Evolutionary conservation across 306 rosid species (phyloP).

Genomic region (Cucumis sativus): Cucumber_9930_V3 NC_026661.2:5707001-5707500

Average conservation of each 20-base stretch:
- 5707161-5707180: constrained; percentile 44
- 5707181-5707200: constrained; percentile 35
- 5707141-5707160: constrained; percentile 66
- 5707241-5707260: constrained; percentile 45
- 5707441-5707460: constrained; percentile 80
- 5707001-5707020: constrained; percentile 48
- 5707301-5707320: constrained; percentile 30
- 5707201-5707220: constrained; percentile 52
- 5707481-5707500: constrained; percentile 52
- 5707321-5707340: constrained; percentile 42
- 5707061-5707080: constrained; percentile 39
- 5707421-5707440: constrained; percentile 73
- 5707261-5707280: constrained; percentile 56
- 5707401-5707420: constrained; percentile 48
- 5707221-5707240: constrained; percentile 52
- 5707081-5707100: constrained; percentile 52
- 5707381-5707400: constrained; percentile 54
- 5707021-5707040: constrained; percentile 70
- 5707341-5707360: constrained; percentile 54
- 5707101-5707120: constrained; percentile 59
- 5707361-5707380: constrained; percentile 62
- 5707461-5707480: constrained; percentile 52
- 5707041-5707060: constrained; percentile 58
- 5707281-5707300: constrained; percentile 42
- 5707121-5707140: constrained; percentile 64